Percentiles rank a stretch among this genome's conserved stretches.
Evolutionary conservation across 306 rosid genomes (phyloP).

Genomic region (Arachis stenosperma): DNA sequence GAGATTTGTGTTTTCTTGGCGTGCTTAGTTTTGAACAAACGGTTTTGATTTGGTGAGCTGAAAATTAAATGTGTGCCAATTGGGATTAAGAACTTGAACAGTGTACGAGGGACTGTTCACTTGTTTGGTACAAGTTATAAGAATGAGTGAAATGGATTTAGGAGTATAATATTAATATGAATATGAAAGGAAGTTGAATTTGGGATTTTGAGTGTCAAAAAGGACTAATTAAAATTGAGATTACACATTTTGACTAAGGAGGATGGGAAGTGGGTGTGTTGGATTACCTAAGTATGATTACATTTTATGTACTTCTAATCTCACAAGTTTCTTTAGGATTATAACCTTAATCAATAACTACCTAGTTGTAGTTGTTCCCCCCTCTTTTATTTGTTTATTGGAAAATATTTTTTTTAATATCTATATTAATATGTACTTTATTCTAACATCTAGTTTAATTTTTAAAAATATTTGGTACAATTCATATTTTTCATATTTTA

Average conservation of each 20-base stretch:
- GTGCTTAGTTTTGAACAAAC: slow-evolving; percentile 51
- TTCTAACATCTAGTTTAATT: neutral
- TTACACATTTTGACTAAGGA: slow-evolving; percentile 10
- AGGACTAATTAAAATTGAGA: neutral
- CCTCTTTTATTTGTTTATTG: no score
- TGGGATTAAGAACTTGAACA: neutral
- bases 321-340: slow-evolving; percentile 28
- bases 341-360: neutral
- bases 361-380: slow-evolving; percentile 4
- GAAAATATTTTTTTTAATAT: neutral
- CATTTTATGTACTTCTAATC: slow-evolving; percentile 16
- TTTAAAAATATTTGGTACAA: no score
- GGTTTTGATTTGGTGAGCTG: slow-evolving; percentile 82
- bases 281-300: slow-evolving; percentile 59
- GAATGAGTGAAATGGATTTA: neutral
- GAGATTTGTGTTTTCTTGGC: slow-evolving; percentile 50
- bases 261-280: slow-evolving; percentile 54
- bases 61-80: slow-evolving; percentile 38
- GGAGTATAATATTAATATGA: neutral
- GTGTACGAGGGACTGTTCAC: neutral
- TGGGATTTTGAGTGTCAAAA: slow-evolving; percentile 25
- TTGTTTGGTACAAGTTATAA: neutral
- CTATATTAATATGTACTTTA: no score
- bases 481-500: no score
- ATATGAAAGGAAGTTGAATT: neutral